These are phyloP conservation scores for Vickermania ingenoplastis DNA, from an alignment of 208 protist species.

Conservation along the genomic window DNA sequence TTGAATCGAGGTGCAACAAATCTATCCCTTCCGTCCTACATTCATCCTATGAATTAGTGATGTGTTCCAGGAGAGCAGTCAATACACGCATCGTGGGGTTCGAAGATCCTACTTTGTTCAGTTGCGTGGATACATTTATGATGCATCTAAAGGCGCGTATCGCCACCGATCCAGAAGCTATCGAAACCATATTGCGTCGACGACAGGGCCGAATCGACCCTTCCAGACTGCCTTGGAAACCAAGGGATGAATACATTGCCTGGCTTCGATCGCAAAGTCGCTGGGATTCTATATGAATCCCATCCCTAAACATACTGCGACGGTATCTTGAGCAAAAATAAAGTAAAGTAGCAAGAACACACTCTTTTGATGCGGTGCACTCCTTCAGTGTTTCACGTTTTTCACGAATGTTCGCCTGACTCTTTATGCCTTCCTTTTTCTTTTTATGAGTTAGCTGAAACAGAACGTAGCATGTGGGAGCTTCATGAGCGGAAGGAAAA, in stretches of 20 bases:
- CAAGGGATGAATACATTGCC: slow-evolving; percentile 44
- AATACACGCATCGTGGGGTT: slow-evolving; percentile 86
- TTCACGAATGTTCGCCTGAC: neutral
- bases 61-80: slow-evolving; percentile 69
- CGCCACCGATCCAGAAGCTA: slow-evolving; percentile 5
- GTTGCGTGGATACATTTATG: slow-evolving; percentile 65
- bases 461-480: neutral
- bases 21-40: slow-evolving; percentile 17
- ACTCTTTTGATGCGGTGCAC: neutral
- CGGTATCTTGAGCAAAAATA: too few relatives aligned
- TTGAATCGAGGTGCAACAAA: slow-evolving; percentile 22
- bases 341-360: neutral
- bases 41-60: slow-evolving; percentile 52
- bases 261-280: slow-evolving; percentile 58
- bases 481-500: neutral
- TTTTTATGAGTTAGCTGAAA: too few relatives aligned
- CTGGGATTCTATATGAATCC: slow-evolving; percentile 10
- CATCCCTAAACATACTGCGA: too few relatives aligned
- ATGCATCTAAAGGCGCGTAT: slow-evolving; percentile 24
- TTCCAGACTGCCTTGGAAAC: slow-evolving; percentile 50
- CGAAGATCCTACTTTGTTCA: slow-evolving; percentile 64
- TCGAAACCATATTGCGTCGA: slow-evolving; percentile 24
- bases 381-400: neutral
- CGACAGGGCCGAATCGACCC: slow-evolving; percentile 50
- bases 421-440: neutral